Evolutionary conservation across 257 asterid genomes (phyloP).

Genomic region (Agastache rugosa): DNA sequence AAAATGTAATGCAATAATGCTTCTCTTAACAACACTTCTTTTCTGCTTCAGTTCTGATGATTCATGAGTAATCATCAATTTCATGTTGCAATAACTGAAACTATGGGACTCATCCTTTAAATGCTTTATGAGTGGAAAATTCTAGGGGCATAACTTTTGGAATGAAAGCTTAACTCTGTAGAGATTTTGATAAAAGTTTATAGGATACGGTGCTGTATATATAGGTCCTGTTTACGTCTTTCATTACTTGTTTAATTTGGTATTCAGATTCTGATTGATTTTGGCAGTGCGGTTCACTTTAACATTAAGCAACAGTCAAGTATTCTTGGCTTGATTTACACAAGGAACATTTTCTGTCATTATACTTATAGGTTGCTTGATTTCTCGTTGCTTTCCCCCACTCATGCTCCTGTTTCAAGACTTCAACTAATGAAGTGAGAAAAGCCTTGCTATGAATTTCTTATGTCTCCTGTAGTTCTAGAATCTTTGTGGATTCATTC

Average conservation of each 20-base stretch:
- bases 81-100: slow-evolving; percentile 9
- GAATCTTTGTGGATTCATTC: background rate
- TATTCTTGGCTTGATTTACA: slow-evolving; percentile 7
- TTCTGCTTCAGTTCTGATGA: slow-evolving; percentile 8
- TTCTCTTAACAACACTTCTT: slow-evolving; percentile 1
- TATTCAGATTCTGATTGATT: slow-evolving; percentile 11
- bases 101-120: slow-evolving; percentile 7
- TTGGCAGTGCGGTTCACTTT: background rate
- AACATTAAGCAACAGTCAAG: slow-evolving; percentile 8
- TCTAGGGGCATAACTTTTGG: background rate
- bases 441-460: background rate
- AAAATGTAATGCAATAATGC: slow-evolving; percentile 16
- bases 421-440: background rate
- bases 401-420: background rate
- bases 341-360: background rate
- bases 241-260: slow-evolving; percentile 9
- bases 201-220: background rate
- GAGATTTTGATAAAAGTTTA: background rate
- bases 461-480: slow-evolving; percentile 1
- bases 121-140: background rate
- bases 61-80: slow-evolving; percentile 2
- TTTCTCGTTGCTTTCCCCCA: background rate
- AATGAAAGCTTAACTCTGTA: slow-evolving; percentile 8
- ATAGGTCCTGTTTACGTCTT: slow-evolving; percentile 2
- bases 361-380: background rate